Evolutionary conservation across 2,329 filamentous ascomycete genomes (phyloP), one percentile per base, ranked within the genome.

Genomic region (Sporothrix mexicana): DNA sequence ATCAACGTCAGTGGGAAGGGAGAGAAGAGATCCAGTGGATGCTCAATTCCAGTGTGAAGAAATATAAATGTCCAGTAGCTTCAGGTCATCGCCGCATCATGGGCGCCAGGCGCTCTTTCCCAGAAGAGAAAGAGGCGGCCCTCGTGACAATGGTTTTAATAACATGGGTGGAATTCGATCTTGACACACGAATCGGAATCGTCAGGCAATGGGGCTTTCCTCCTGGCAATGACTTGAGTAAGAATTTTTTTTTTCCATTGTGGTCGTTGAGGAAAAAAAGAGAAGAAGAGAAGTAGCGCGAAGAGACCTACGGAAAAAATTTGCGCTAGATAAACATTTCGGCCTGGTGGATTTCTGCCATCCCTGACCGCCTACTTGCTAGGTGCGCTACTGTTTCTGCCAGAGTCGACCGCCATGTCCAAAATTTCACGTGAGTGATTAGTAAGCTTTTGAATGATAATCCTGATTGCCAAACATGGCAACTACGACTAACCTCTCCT

Each of bases 81-180:
- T 88, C 85, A 89, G 88, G 88, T 90, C 87, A 90, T 90, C 88
- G 88, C 78, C 88, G 86, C 84, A 88, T 90, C 88, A 89, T 90
- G 88, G 87, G 79, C 84, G 86, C 87, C 87, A 82, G 57, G 62
- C 73, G 49, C 86, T 68, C 47, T 36, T 36, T 36, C 17, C 41
- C 5, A 53, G 30, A 59, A 59, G 80, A 86, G 80, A 72, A 69
- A 78, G 81, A 85, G 86, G 86, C 73, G 88, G 87, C 88, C 87
- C 88, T 90, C 88, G 86, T 88, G 87, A 88, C 85, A 82, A 90
- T 89, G 88, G 88, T 90, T 90, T 90, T 90, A 86, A 83, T 86
- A 89, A 88, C 83, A 86, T 15, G n/a, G n/a, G 61, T 86, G 76
- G 76, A 62, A 12, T 51, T 87, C 83, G 76, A 79, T 90, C 88